Evolutionary conservation across 139 green algal genomes (phyloP), one percentile per base, ranked within the genome.

Genomic region (Chlorella sp.): DNA sequence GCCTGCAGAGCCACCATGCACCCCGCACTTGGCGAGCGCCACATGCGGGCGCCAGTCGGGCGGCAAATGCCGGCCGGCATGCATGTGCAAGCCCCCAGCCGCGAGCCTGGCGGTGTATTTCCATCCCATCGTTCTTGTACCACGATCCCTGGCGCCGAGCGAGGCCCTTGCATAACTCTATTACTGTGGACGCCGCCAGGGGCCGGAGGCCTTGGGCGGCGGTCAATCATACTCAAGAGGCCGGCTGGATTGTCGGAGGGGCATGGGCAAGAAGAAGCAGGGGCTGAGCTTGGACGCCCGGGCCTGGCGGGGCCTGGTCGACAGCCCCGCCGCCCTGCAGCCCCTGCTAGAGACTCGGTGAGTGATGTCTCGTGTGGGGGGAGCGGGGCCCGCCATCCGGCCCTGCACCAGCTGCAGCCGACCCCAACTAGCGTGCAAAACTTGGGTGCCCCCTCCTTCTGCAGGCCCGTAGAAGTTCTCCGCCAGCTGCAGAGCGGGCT

Each of bases 341-440:
- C 70, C 40, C 51, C 40, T 76, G 40, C 70, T 76, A 54, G 40
- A 78, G 72, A 56, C n/a, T 28, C 28, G 72, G 72, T 78, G 72
- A 30, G 72, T 6, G 17, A 51, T 51, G 38, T 24, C 2, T 11
- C 4, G 51, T 24, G 2, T 60, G 13, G 51, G 22, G 51, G 51
- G 51, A n/a, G 22, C 20, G n/a, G 8, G 36, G 67, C 13, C 64
- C 60, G 60, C 16, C 14, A 16, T 16, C 51, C 51, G 13, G 51
- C 26, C 65, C 65, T 43, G 1, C 65, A 40, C 3, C 32, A 0
- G 34, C 65, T 13, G 64, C 28, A 28, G 9, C 64, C 32, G 6
- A 5, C 64, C n/a, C 3, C 32, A n/a, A 28, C 64, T 30, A 40
- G 64, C 65, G 32, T 30, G 65, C 65, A 28, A 22, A 20, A 60